Evolutionary conservation across 1,139 yeast species (phyloP).

Genomic region (Debaryomyces coudertii): DNA sequence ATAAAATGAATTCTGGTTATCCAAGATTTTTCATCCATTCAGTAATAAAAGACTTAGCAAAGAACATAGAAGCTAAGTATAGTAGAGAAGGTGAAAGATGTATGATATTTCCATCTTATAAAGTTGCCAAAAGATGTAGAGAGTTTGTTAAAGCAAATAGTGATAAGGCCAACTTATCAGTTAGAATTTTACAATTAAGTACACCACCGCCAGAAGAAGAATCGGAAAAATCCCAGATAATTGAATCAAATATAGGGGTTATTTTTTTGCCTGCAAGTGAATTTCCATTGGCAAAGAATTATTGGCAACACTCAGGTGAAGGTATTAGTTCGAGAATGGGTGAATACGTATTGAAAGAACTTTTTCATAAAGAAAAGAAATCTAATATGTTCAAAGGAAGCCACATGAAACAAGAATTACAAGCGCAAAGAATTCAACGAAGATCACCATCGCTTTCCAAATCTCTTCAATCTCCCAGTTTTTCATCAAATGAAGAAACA

Average conservation of each 20-base stretch:
- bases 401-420: conserved; percentile 38
- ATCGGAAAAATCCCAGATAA: conserved; percentile 58
- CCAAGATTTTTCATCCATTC: conserved; percentile 86
- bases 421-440: conserved; percentile 41
- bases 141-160: conserved; percentile 59
- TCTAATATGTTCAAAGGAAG: conserved; percentile 16
- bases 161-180: conserved; percentile 28
- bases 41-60: conserved; percentile 64
- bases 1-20: conserved; percentile 82
- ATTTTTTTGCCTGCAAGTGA: conserved; percentile 69
- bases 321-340: conserved; percentile 89
- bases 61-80: conserved; percentile 56
- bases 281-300: conserved; percentile 70
- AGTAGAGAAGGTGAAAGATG: conserved; percentile 77
- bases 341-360: conserved; percentile 73
- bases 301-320: conserved; percentile 98
- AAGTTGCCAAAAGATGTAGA: conserved; percentile 82
- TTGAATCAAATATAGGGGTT: conserved; percentile 71
- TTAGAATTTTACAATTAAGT: conserved; percentile 78
- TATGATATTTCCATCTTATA: conserved; percentile 76
- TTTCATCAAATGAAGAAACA: conserved; percentile 32
- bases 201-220: conserved; percentile 68
- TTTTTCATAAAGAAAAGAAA: conserved; percentile 40
- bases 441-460: conserved; percentile 37
- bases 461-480: conserved; percentile 24